Evolutionary conservation across 495 filamentous ascomycete genomes (phyloP), one percentile per base, ranked within the genome.

Genomic region (Hapsidospora chrysogenum): DNA sequence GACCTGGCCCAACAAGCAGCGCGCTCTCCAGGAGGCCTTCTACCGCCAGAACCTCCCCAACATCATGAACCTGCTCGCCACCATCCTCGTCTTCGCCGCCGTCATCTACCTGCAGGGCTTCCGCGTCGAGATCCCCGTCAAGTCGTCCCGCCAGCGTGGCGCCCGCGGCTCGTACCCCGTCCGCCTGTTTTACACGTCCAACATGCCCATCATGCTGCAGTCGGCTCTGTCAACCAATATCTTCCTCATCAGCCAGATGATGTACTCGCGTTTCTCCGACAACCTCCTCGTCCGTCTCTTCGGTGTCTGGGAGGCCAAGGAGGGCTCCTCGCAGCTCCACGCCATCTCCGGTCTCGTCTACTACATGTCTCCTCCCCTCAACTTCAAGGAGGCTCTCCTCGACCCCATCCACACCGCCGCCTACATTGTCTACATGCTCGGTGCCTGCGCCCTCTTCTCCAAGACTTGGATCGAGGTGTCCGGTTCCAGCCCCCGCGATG

Each of bases 401-500:
- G 92, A 99, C 62, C 89, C 92, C 20, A 78, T 99, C 46, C 87
- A 99, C 66, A 95, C 92, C 10, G 81, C 78, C 39, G 72, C 95
- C 51, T 99, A 95, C 61, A 85, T 95, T 41, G 70, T 72, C 31
- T 99, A 93, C 64, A 99, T 96, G 85, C 74, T 96, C 35, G 76
- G 80, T 45, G 92, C 92, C 43, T 99, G 92, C 49, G 92, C 92
- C 35, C 72, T 96, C 53, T 99, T 99, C 72, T 94, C 85, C 59
- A 99, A 96, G 82, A 96, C 89, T 17, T 97, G 89, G 92, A 96
- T 99, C 52, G 92, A 99, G 61, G 92, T 99, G 41, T 95, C 87
- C 23, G 92, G 92, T 54, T 93, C 86, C 39, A 82, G 80, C 58
- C 92, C 92, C 17, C 80, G 92, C 56, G 92, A 99, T 53, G 92